Percentiles rank a stretch among this genome's conserved stretches.
Evolutionary conservation across 2,329 filamentous ascomycete species (phyloP).

Genomic region (Diaporthe batatas): DNA sequence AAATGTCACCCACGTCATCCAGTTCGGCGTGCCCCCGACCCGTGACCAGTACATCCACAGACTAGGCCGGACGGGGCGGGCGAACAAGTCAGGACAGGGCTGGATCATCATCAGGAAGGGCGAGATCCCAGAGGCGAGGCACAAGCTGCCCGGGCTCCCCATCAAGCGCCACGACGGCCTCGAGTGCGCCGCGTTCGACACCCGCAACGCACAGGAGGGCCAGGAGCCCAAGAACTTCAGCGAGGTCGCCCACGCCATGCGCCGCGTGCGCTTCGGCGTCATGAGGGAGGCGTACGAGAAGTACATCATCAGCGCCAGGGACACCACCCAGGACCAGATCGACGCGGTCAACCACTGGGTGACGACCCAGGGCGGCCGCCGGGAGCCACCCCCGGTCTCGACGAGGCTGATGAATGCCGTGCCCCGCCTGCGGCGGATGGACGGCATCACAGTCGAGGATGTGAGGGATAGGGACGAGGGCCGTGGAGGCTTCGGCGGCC

Average conservation of each 20-base stretch:
- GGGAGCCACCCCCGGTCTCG: constrained; percentile 59
- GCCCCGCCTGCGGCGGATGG: constrained; percentile 49
- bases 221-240: constrained; percentile 61
- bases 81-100: constrained; percentile 78
- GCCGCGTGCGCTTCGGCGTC: constrained; percentile 55
- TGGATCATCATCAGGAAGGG: constrained; percentile 73
- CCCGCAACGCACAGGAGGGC: constrained; percentile 61
- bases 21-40: constrained; percentile 74
- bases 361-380: constrained; percentile 64
- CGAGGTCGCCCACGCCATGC: constrained; percentile 58
- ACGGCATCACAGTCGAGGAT: constrained; percentile 52
- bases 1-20: constrained; percentile 83
- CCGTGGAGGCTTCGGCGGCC: constrained; percentile 28
- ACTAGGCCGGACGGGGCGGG: constrained; percentile 81
- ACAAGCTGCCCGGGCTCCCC: constrained; percentile 70
- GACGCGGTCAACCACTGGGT: constrained; percentile 68
- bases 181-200: constrained; percentile 64
- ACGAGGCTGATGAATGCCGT: constrained; percentile 45
- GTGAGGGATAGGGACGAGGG: neutral
- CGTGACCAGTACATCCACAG: constrained; percentile 83
- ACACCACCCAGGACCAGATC: constrained; percentile 56
- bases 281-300: constrained; percentile 66
- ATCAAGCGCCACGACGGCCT: constrained; percentile 68
- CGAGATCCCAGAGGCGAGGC: constrained; percentile 63
- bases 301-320: constrained; percentile 65